These are phyloP conservation scores for Agastache rugosa DNA, from an alignment of 257 asterid species.

Conservation along the genomic window DNA sequence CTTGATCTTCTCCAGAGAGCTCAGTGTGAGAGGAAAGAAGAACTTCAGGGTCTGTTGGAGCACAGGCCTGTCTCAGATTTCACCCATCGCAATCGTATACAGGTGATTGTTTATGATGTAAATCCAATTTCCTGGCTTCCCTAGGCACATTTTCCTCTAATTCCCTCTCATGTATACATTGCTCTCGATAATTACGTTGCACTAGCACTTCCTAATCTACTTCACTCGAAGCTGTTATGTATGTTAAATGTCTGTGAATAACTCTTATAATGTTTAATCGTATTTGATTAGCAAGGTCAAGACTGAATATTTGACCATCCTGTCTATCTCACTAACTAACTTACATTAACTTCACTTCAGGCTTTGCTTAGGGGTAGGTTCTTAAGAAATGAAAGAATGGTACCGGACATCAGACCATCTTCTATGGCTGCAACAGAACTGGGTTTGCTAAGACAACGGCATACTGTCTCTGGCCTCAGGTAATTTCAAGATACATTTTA, in stretches of 20 bases:
- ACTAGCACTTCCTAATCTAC: background rate
- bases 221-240: constrained; percentile 20
- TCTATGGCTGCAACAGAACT: constrained; percentile 73
- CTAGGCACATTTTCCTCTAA: background rate
- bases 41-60: constrained; percentile 69
- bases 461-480: constrained; percentile 87
- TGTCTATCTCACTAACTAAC: constrained; percentile 11
- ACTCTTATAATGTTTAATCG: background rate
- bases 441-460: constrained; percentile 74
- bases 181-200: background rate
- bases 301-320: background rate
- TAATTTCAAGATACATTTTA: constrained; percentile 32
- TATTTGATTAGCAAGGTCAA: constrained; percentile 20
- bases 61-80: constrained; percentile 77
- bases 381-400: constrained; percentile 61
- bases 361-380: constrained; percentile 86
- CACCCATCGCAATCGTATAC: constrained; percentile 88
- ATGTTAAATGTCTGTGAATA: background rate
- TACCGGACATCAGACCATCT: constrained; percentile 60
- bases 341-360: constrained; percentile 50
- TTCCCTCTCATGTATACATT: background rate
- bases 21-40: constrained; percentile 72
- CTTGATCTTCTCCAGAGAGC: constrained; percentile 80
- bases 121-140: background rate
- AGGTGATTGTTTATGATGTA: constrained; percentile 51